These are phyloP conservation scores for Penicillium sp. DNA, from an alignment of 2,329 filamentous ascomycete genomes.

Conservation along the genomic window DNA sequence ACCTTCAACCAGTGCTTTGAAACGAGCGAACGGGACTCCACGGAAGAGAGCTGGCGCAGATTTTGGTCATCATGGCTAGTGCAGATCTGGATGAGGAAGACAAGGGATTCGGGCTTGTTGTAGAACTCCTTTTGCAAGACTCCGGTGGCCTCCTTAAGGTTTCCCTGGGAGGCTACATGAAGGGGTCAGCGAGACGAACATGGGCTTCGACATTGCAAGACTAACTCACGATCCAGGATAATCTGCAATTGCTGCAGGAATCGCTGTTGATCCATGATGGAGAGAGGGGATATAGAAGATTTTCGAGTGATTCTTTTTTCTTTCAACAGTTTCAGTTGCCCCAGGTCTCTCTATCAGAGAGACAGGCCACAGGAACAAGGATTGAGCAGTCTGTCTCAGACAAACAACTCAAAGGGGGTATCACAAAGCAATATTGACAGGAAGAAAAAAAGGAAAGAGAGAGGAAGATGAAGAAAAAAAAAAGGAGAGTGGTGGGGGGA, in stretches of 20 bases:
- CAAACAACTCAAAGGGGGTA: slow-evolving; percentile 36
- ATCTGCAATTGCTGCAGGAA: slow-evolving; percentile 85
- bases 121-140: slow-evolving; percentile 94
- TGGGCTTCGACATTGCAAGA: background rate
- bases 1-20: slow-evolving; percentile 81
- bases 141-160: slow-evolving; percentile 85
- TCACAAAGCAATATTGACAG: slow-evolving; percentile 29
- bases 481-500: slow-evolving; percentile 21
- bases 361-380: slow-evolving; percentile 16
- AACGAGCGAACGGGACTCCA: slow-evolving; percentile 82
- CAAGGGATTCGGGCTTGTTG: slow-evolving; percentile 76
- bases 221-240: slow-evolving; percentile 75
- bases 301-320: slow-evolving; percentile 8
- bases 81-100: slow-evolving; percentile 83
- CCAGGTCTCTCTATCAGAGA: slow-evolving; percentile 16
- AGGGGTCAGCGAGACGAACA: slow-evolving; percentile 19
- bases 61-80: slow-evolving; percentile 70
- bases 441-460: slow-evolving; percentile 17
- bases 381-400: slow-evolving; percentile 33
- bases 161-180: slow-evolving; percentile 74
- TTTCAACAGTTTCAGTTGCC: slow-evolving; percentile 1
- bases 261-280: slow-evolving; percentile 73
- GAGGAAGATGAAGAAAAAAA: slow-evolving; percentile 24
- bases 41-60: slow-evolving; percentile 84
- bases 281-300: slow-evolving; percentile 5